Evolutionary conservation across 139 green algal genomes (phyloP).

Genomic region (Chlamydomonas schloesseri): DNA sequence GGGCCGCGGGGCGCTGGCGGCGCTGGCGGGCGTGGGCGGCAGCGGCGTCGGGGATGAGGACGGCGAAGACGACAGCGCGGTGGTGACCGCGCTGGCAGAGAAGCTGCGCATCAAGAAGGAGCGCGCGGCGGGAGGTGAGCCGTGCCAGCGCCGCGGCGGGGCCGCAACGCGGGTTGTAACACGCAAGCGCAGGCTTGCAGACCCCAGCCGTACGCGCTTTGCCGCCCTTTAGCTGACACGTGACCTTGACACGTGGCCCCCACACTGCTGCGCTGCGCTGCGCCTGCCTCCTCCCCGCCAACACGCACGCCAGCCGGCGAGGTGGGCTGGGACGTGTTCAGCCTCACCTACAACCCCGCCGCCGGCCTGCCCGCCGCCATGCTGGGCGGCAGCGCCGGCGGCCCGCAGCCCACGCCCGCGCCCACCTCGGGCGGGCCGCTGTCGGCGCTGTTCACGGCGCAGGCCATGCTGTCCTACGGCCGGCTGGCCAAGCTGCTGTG

Average conservation of each 20-base stretch:
- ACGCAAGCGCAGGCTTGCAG: no score
- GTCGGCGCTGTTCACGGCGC: conserved; percentile 78
- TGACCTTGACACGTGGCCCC: no score
- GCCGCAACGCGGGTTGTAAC: no score
- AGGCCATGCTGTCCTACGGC: conserved; percentile 74
- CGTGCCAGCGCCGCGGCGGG: no score
- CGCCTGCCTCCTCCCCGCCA: neutral
- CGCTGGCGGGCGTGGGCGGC: no score
- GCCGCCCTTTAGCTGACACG: no score
- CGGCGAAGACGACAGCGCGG: conserved; percentile 61
- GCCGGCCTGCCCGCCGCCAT: conserved; percentile 39
- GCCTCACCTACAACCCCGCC: conserved; percentile 79
- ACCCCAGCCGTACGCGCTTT: no score
- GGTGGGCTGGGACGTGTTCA: conserved; percentile 95
- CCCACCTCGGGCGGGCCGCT: conserved; percentile 58
- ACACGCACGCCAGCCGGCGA: conserved; percentile 27
- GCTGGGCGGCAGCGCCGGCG: conserved; percentile 48
- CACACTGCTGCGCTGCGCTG: neutral
- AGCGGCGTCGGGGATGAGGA: conserved; percentile 71
- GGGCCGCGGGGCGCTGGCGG: neutral
- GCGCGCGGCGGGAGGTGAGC: conserved; percentile 48
- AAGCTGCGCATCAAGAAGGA: conserved; percentile 72
- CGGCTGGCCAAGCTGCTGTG: conserved; percentile 83
- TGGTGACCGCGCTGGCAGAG: conserved; percentile 62
- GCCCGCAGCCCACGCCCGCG: neutral